phyloP scores from a whole-genome alignment of 2,329 filamentous ascomycete genomes.

The Apiospora pterosperma region DNA sequence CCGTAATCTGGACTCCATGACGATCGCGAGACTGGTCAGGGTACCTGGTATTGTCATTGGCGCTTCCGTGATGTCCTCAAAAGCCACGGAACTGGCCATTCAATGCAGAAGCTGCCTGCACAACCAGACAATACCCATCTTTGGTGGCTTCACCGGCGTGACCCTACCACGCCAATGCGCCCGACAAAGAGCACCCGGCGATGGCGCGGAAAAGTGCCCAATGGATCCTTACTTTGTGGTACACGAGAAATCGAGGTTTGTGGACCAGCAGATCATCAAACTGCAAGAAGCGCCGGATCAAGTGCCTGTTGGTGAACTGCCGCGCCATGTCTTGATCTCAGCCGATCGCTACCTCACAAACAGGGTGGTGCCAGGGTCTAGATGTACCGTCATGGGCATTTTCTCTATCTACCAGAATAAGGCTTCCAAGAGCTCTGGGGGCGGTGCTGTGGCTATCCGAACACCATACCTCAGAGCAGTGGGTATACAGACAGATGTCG shows the following conservation, averaged over 20 bases:
- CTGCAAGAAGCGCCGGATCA: slow-evolving; percentile 96
- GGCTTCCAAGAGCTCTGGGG: slow-evolving; percentile 71
- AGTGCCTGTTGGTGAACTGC: slow-evolving; percentile 93
- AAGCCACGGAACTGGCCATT: slow-evolving; percentile 82
- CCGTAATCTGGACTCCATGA: slow-evolving; percentile 86
- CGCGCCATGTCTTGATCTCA: slow-evolving; percentile 89
- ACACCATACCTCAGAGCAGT: slow-evolving; percentile 93
- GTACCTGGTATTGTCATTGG: slow-evolving; percentile 98
- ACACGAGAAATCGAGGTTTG: slow-evolving; percentile 90
- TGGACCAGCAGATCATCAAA: slow-evolving; percentile 97
- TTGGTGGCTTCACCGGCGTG: slow-evolving; percentile 84
- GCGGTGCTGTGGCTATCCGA: slow-evolving; percentile 86
- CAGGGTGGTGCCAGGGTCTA: slow-evolving; percentile 87
- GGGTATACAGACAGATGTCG: slow-evolving; percentile 85
- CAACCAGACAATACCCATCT: slow-evolving; percentile 65
- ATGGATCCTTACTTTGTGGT: slow-evolving; percentile 94
- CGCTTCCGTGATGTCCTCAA: slow-evolving; percentile 93
- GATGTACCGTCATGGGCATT: slow-evolving; percentile 93
- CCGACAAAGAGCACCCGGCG: slow-evolving; percentile 60
- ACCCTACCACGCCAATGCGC: slow-evolving; percentile 78
- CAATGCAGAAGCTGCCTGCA: slow-evolving; percentile 85
- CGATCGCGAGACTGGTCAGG: slow-evolving; percentile 89
- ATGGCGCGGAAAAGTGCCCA: slow-evolving; percentile 73
- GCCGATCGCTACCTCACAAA: slow-evolving; percentile 97
- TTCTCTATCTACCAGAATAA: slow-evolving; percentile 98